These are phyloP conservation scores for Psilocybe mexicana DNA, from an alignment of 1,284 basidiomycete species.

Conservation along the genomic window DNA sequence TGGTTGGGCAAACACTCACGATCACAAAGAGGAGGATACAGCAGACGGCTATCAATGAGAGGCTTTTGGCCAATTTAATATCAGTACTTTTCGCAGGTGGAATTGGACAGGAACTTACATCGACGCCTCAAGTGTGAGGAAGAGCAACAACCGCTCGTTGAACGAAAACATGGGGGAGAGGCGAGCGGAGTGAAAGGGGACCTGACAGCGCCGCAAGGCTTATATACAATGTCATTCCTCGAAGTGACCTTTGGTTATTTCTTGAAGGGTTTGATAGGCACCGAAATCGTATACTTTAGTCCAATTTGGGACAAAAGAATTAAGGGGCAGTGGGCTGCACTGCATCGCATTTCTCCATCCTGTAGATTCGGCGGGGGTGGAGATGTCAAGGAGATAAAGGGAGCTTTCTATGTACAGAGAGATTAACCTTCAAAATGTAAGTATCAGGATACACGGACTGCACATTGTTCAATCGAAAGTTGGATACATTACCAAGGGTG, in stretches of 20 bases:
- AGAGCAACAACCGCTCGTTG: constrained; percentile 23
- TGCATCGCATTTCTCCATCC: neutral
- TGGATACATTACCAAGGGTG: too few relatives aligned
- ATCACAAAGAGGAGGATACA: constrained; percentile 23
- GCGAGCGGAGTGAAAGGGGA: neutral
- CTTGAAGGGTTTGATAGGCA: neutral
- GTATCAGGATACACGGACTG: too few relatives aligned
- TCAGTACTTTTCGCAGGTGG: neutral
- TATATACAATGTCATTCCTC: neutral
- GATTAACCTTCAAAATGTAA: too few relatives aligned
- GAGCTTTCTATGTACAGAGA: neutral
- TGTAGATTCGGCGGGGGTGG: neutral
- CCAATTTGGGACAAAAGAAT: neutral
- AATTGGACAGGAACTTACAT: constrained; percentile 15
- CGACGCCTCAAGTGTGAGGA: constrained; percentile 24
- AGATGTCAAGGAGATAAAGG: neutral
- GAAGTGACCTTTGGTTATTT: neutral
- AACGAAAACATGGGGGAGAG: constrained; percentile 18
- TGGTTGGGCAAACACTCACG: constrained; percentile 9
- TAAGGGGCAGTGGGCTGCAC: neutral
- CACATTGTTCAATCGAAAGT: too few relatives aligned
- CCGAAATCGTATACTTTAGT: neutral
- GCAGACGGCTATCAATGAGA: neutral
- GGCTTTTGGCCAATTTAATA: neutral
- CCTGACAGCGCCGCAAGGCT: neutral